Evolutionary conservation across 441 rosid species (phyloP), one percentile per base, ranked within the genome.

Genomic region (Pelargonium fulgidum): DNA sequence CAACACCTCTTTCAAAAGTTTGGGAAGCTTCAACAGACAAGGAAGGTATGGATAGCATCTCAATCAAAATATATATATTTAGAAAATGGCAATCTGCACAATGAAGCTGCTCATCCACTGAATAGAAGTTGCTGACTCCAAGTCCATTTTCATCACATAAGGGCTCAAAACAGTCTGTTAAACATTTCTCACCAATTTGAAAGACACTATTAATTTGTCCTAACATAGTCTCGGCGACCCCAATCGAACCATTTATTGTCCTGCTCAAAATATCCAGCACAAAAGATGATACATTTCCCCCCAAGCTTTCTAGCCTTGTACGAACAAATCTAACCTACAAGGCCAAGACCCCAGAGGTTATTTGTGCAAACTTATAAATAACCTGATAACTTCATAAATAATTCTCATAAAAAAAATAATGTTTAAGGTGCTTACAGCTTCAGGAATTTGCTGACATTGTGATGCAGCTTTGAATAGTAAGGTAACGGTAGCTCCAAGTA

Each of bases 381-480:
- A 62, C n/a, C 42, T 13, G 17, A 20, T 58, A 58, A 26, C 8
- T 29, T 9, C 26, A 62, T 7, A 26, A 62, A 24, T 5, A 11
- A 12, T 22, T 4, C 12, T 29, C 39, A 62, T n/a, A 22, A 7
- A 62, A 24, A 22, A 62, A 24, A 36, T 62, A 12, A 29, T 62
- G 6, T 29, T 62, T 36, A 29, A 62, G 12, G 20, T 20, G 33
- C 42, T 10, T 62, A 62, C 65, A 24, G 65, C 65, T 24, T 62
- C 42, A 62, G 65, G 42, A 62, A 62, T 62, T 14, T 62, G 65
- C 42, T 62, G 65, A 36, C 65, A 62, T 4, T 24, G 65, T 24
- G 41, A 62, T 29, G 65, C 65, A 29, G 65, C 65, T 29, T 62
- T 62, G 65, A 62, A 62, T 62, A 62, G 65, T 62, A 24, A 62